A percentile compares a stretch with the other conserved stretches of the same genome.
Conservation (phyloP, 768 basidiomycete genomes). For the Tulasnella calospora region DNA sequence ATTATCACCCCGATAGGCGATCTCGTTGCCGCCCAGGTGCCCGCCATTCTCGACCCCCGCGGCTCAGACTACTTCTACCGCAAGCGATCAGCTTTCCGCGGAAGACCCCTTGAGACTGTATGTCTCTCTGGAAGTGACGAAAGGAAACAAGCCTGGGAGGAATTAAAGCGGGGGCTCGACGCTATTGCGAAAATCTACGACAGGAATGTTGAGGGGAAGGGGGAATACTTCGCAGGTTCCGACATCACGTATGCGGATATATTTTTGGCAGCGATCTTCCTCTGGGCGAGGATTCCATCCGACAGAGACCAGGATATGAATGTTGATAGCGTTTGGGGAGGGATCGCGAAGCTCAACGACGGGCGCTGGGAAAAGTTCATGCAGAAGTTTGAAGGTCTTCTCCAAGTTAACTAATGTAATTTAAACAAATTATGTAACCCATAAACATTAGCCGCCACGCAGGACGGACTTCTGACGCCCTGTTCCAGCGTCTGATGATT, state of each 20-base stretch:
- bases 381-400: conserved; percentile 36
- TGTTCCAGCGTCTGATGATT: too few species aligned
- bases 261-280: conserved; percentile 61
- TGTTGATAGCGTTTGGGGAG: conserved; percentile 55
- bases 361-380: conserved; percentile 62
- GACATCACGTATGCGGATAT: conserved; percentile 71
- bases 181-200: conserved; percentile 16
- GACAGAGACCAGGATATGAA: conserved; percentile 34
- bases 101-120: conserved; percentile 2
- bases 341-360: conserved; percentile 63
- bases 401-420: conserved; percentile 14
- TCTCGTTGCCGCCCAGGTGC: conserved; percentile 60
- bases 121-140: conserved; percentile 5
- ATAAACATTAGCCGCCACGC: background rate
- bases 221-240: conserved; percentile 46
- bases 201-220: conserved; percentile 18
- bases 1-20: conserved; percentile 62
- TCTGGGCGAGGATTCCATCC: conserved; percentile 73
- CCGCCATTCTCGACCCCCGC: background rate
- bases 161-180: conserved; percentile 13
- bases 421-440: background rate
- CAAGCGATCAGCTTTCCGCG: background rate
- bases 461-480: too few species aligned
- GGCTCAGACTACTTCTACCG: conserved; percentile 12
- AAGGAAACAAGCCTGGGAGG: conserved; percentile 5